Base-by-base conservation (phyloP, 106 monocot genomes). In the Vanilla planifolia region DNA sequence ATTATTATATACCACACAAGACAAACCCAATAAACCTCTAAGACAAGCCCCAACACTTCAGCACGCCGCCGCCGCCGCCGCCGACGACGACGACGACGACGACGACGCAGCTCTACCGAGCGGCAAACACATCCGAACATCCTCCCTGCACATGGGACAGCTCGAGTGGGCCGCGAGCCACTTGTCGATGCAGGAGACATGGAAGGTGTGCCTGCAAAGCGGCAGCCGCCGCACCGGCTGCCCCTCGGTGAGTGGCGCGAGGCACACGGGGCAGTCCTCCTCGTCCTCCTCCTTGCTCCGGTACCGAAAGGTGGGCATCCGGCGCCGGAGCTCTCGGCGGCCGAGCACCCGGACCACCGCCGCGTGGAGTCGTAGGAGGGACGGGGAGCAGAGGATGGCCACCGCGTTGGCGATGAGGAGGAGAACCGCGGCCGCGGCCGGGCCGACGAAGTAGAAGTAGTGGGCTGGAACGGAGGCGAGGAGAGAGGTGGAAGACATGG, bases 201-300 rank as follows among this genome's bases (percentile, higher is more conserved):
- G 79, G 42, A 74, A 80, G 3, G 24, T 48, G 43, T 80, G 79
- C 25, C 24, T 36, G 53, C 79, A 80, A 32, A 20, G 20, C 15
- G 74, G 74, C 61, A 79, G 10, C 57, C 21, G 48, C 41, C 78
- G 40, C 43, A 78, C 40, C 14, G 29, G 47, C 48, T 78, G 66
- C 7, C 79, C 79, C 5, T 80, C 74, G n/a, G 8, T 32, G 21
- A 80, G 65, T 8, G 14, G 66, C 17, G 65, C 53, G 30, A 80
- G 43, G 73, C 79, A 80, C 17, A 80, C 74, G 22, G 79, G 40
- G 19, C 79, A 80, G n/a, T 65, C 55, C 21, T 17, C 10, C 29
- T 59, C 59, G 8, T 34, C 45, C n/a, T 13, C 28, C 14, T 34
- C 17, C 10, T 60, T 51, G 1, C 42, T 59, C 60, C 24, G n/a